Percentiles rank a stretch among this genome's conserved stretches.
phyloP scores from a whole-genome alignment of 2,329 filamentous ascomycete genomes.

The Aspergillus terreus region DNA sequence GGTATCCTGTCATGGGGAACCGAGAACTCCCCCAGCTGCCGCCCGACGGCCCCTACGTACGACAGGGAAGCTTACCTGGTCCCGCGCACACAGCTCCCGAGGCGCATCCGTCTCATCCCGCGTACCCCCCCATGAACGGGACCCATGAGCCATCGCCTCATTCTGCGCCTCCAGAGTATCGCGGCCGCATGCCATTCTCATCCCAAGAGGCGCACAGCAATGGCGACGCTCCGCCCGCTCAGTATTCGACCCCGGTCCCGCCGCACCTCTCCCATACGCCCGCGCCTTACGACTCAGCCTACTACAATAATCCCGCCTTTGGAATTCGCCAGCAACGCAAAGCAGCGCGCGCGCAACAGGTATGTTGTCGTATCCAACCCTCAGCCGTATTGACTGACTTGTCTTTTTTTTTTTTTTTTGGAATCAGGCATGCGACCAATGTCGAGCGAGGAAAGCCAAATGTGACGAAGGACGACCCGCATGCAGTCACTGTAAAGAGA shows the following conservation, averaged over 20 bases:
- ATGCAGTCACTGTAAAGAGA: constrained; percentile 82
- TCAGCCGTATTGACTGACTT: constrained; percentile 3
- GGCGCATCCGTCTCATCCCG: constrained; percentile 22
- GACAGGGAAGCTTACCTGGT: constrained; percentile 28
- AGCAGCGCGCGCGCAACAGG: constrained; percentile 39
- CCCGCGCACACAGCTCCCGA: constrained; percentile 27
- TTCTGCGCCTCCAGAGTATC: constrained; percentile 31
- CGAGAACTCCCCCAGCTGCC: constrained; percentile 34
- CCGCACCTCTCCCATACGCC: constrained; percentile 26
- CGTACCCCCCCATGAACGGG: constrained; percentile 31
- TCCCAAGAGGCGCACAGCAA: constrained; percentile 27
- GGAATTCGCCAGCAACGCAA: constrained; percentile 34
- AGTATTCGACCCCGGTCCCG: constrained; percentile 24
- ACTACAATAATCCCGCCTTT: constrained; percentile 28
- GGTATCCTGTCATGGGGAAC: constrained; percentile 28
- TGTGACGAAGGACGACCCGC: constrained; percentile 83
- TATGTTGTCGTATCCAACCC: constrained; percentile 13
- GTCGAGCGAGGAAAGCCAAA: constrained; percentile 82
- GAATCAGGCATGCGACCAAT: constrained; percentile 80
- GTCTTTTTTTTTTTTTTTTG: neutral
- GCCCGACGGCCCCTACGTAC: constrained; percentile 30
- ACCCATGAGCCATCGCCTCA: constrained; percentile 30
- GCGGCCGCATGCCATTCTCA: constrained; percentile 29
- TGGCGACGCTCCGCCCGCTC: constrained; percentile 29
- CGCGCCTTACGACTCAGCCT: constrained; percentile 29